Evolutionary conservation across 2,329 filamentous ascomycete species (phyloP).

Genomic region (Sclerotiophoma versabilis): DNA sequence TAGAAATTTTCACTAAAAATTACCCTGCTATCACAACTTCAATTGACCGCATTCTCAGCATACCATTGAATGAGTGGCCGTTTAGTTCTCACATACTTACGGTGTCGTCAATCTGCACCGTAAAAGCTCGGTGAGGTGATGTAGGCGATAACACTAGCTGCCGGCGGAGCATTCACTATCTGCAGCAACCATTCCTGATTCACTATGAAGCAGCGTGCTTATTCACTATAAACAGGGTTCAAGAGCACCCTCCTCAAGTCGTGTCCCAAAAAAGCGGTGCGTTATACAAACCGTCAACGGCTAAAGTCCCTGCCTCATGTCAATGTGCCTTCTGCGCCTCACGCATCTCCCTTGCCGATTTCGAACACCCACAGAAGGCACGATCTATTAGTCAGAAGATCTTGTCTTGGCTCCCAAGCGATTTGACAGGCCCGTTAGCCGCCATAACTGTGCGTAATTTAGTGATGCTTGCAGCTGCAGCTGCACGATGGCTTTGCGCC

Average conservation of each 20-base stretch:
- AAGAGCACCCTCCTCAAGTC: not conserved
- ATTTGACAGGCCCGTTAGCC: not conserved
- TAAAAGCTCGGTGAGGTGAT: not conserved
- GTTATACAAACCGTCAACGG: not conserved
- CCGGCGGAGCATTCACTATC: not conserved
- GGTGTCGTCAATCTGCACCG: not conserved
- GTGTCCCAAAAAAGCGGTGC: not conserved
- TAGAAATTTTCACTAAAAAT: not conserved
- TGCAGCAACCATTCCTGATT: not conserved
- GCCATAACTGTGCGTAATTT: not conserved
- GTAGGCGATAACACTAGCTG: not conserved
- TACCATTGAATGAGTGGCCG: not conserved
- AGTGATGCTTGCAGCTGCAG: slow-evolving; percentile 6
- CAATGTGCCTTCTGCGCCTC: not conserved
- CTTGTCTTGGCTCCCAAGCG: not conserved
- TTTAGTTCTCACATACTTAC: not conserved
- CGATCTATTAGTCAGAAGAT: not conserved
- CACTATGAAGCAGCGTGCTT: not conserved
- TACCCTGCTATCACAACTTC: not conserved
- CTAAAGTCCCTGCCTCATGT: not conserved
- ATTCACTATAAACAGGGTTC: not conserved
- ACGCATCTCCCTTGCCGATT: not conserved
- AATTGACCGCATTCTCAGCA: not conserved
- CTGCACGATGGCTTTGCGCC: not conserved
- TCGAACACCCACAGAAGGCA: not conserved